Evolutionary conservation across 345 rosid genomes (phyloP).

Genomic region (Linum usitatissimum): DNA sequence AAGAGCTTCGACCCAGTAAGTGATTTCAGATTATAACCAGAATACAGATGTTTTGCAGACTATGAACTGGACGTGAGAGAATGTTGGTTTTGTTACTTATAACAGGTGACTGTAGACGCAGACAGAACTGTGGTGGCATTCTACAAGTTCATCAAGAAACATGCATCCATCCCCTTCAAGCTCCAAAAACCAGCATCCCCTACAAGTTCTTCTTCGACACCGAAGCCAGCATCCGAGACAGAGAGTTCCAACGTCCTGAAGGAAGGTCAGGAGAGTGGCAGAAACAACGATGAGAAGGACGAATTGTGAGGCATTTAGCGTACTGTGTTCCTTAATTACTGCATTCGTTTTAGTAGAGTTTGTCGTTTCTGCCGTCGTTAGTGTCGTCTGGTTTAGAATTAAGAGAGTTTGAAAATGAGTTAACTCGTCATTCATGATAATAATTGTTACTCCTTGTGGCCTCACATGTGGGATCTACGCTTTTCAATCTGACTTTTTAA

Average conservation of each 20-base stretch:
- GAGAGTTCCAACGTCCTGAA: slow-evolving; percentile 26
- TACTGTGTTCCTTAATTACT: slow-evolving; percentile 8
- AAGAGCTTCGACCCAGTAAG: slow-evolving; percentile 94
- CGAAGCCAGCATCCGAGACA: slow-evolving; percentile 17
- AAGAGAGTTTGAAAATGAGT: no score
- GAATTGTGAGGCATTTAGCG: slow-evolving; percentile 44
- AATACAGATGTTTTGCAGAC: not conserved
- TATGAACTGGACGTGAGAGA: not conserved
- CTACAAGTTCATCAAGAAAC: slow-evolving; percentile 80
- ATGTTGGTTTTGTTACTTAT: not conserved
- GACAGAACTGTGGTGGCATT: slow-evolving; percentile 93
- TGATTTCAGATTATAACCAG: not conserved
- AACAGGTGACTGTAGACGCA: slow-evolving; percentile 70
- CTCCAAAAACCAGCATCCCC: slow-evolving; percentile 53
- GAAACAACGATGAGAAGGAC: slow-evolving; percentile 42
- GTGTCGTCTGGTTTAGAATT: no score
- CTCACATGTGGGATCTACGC: no score
- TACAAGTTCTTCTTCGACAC: slow-evolving; percentile 17
- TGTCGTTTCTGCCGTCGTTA: no score
- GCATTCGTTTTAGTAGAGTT: no score
- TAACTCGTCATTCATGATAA: no score
- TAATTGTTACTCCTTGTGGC: no score
- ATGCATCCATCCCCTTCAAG: slow-evolving; percentile 88
- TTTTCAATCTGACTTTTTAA: no score
- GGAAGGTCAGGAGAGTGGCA: slow-evolving; percentile 22